Percentiles rank a stretch among this genome's conserved stretches.
These are phyloP conservation scores for Helianthus tuberosus DNA, from an alignment of 129 eudicot genomes.

Conservation along the genomic window DNA sequence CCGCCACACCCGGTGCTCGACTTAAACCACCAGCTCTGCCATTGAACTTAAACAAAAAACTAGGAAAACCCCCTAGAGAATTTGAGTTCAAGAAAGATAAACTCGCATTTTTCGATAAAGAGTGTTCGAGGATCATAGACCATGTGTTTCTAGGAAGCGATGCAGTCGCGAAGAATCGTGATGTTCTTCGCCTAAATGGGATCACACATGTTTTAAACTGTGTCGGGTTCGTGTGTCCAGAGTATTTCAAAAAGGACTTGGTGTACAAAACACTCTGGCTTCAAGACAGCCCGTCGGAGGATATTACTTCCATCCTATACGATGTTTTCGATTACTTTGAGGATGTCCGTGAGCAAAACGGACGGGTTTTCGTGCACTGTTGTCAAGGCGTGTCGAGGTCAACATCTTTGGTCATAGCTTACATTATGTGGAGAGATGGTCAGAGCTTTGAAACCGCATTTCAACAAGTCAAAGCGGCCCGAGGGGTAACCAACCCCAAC, in stretches of 20 bases:
- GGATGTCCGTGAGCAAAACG: conserved; percentile 78
- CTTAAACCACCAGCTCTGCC: conserved; percentile 38
- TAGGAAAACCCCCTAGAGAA: conserved; percentile 53
- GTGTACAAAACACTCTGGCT: conserved; percentile 95
- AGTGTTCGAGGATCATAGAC: conserved; percentile 73
- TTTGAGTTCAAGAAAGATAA: conserved; percentile 74
- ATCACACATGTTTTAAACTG: conserved; percentile 92
- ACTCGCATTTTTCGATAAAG: conserved; percentile 80
- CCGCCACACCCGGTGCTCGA: conserved; percentile 67
- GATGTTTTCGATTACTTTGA: conserved; percentile 94
- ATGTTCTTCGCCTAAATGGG: conserved; percentile 61
- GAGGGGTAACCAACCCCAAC: conserved; percentile 89
- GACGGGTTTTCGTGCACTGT: conserved; percentile 87
- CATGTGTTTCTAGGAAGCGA: conserved; percentile 89
- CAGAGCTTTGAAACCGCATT: conserved; percentile 88
- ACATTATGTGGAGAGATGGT: conserved; percentile 87
- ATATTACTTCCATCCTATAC: conserved; percentile 81
- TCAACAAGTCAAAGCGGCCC: conserved; percentile 75
- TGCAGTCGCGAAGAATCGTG: conserved; percentile 74
- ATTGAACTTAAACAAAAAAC: conserved; percentile 26
- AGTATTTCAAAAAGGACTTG: conserved; percentile 79
- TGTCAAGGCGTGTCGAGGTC: conserved; percentile 95
- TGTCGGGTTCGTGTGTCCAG: conserved; percentile 89
- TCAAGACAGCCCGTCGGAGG: conserved; percentile 90
- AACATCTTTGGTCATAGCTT: conserved; percentile 85